Conservation (phyloP, 139 green algal species). For the Closterium sp. region DNA sequence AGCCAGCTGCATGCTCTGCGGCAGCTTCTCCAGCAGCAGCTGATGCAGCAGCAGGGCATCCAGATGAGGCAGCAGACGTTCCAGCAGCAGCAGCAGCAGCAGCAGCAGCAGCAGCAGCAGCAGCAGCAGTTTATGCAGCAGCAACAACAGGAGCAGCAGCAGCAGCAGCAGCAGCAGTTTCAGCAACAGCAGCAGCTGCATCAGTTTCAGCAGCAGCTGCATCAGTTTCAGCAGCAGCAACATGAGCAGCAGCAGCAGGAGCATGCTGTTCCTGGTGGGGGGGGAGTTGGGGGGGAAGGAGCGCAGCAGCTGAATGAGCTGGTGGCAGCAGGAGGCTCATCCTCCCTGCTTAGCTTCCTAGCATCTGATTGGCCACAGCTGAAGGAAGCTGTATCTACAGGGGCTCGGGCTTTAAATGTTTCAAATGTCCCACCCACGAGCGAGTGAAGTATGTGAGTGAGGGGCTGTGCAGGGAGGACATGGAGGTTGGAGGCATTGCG, state of each 20-base stretch:
- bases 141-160: background rate
- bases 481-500: no score
- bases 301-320: background rate
- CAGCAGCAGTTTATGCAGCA: background rate
- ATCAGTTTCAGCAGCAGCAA: background rate
- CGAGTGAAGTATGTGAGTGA: background rate
- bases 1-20: background rate
- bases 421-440: background rate
- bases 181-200: background rate
- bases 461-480: background rate
- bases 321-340: background rate
- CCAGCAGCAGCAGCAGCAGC: background rate
- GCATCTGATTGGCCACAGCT: background rate
- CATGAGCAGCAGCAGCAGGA: background rate
- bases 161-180: background rate
- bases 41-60: background rate
- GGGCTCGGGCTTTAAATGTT: background rate
- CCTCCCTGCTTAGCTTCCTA: background rate
- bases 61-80: background rate
- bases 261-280: background rate
- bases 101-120: background rate
- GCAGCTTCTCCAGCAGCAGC: background rate
- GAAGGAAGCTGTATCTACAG: background rate
- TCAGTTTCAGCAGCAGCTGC: background rate
- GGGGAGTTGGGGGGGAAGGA: background rate